phyloP scores from a whole-genome alignment of 2,329 filamentous ascomycete genomes.

The Cordyceps farinosa region DNA sequence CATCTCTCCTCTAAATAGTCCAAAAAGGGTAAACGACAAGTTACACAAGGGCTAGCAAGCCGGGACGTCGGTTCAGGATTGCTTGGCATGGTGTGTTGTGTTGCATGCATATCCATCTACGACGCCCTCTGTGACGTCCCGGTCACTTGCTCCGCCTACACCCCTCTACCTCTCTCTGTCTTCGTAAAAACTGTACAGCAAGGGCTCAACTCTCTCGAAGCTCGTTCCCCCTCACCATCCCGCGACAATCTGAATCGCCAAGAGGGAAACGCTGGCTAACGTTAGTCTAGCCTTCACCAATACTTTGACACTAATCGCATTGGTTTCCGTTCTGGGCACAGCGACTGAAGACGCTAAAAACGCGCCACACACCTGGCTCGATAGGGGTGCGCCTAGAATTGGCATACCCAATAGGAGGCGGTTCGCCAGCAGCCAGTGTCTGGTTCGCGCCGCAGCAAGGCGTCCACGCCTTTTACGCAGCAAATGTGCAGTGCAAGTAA shows the following conservation, averaged over 20 bases:
- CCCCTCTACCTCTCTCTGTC: background rate
- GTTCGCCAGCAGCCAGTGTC: constrained; percentile 1
- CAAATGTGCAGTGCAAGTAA: background rate
- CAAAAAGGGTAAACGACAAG: constrained; percentile 8
- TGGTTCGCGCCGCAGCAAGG: constrained; percentile 8
- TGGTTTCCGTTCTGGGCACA: constrained; percentile 1
- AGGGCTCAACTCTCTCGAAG: background rate
- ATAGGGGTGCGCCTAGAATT: constrained; percentile 1
- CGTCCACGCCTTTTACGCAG: background rate
- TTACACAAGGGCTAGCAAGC: background rate
- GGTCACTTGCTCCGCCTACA: background rate
- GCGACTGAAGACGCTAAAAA: constrained; percentile 3
- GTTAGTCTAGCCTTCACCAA: background rate
- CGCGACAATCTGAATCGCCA: background rate
- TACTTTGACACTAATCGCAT: constrained; percentile 3
- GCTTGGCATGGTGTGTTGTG: background rate
- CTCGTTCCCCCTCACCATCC: background rate
- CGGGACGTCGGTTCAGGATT: background rate
- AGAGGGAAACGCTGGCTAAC: background rate
- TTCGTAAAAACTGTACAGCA: background rate
- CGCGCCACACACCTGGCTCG: background rate
- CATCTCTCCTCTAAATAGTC: background rate
- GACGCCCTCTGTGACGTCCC: background rate
- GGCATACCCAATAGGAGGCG: background rate
- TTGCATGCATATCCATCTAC: constrained; percentile 1